phyloP scores from a whole-genome alignment of 2,329 filamentous ascomycete genomes.

The Fragosphaeria purpurea region DNA sequence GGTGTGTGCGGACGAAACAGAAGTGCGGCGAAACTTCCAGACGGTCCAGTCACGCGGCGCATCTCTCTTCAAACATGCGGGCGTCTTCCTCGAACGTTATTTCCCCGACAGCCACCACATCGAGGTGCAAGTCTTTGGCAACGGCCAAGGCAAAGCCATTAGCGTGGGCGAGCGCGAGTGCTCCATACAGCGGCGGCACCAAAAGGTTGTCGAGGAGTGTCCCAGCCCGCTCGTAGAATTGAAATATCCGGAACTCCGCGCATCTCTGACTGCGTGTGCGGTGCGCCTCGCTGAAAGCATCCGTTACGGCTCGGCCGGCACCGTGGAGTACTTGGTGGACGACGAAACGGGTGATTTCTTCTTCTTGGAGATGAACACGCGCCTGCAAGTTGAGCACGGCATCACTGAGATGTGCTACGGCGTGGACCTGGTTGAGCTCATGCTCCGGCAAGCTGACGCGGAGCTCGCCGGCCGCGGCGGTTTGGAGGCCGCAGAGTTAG shows the following conservation, averaged over 20 bases:
- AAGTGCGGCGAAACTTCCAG: slow-evolving; percentile 32
- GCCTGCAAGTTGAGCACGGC: slow-evolving; percentile 35
- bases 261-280: slow-evolving; percentile 15
- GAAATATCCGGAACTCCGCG: background rate
- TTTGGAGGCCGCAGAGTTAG: slow-evolving; percentile 40
- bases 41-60: slow-evolving; percentile 41
- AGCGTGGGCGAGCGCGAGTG: slow-evolving; percentile 52
- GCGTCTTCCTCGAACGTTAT: slow-evolving; percentile 48
- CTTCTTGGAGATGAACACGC: slow-evolving; percentile 12
- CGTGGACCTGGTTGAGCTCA: slow-evolving; percentile 26
- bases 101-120: slow-evolving; percentile 49
- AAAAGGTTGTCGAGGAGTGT: slow-evolving; percentile 57
- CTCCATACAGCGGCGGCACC: slow-evolving; percentile 51
- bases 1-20: slow-evolving; percentile 49
- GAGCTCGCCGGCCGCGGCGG: slow-evolving; percentile 41
- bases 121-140: slow-evolving; percentile 54
- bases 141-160: slow-evolving; percentile 43
- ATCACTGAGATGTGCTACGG: slow-evolving; percentile 30
- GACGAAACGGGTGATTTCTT: slow-evolving; percentile 6
- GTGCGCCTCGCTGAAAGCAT: slow-evolving; percentile 1
- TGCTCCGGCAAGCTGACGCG: slow-evolving; percentile 32
- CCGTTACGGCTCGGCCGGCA: slow-evolving; percentile 7
- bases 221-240: slow-evolving; percentile 41
- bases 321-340: slow-evolving; percentile 10
- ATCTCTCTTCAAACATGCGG: slow-evolving; percentile 45